Base-by-base conservation (phyloP, 495 filamentous ascomycete genomes). In the Emericellopsis terricola region DNA sequence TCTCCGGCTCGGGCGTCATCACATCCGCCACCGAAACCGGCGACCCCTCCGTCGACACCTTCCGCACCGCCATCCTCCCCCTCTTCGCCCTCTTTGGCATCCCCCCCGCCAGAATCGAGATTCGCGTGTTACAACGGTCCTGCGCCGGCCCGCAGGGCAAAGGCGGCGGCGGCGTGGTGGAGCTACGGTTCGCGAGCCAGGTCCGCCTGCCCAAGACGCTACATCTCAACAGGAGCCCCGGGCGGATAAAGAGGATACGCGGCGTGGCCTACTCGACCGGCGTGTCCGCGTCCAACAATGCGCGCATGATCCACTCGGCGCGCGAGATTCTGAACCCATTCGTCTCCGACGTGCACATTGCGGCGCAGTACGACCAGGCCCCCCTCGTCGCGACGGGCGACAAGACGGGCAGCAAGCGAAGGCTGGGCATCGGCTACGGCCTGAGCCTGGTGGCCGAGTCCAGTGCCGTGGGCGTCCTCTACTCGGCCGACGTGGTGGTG, bases 261-360 rank as follows among this genome's bases (percentile, higher is more conserved):
- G 89, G 89, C 31, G 86, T 96, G 2, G 87, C 87, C 15, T 94
- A 94, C 53, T 77, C 78, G 17, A 81, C 80, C 3, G 89, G 89
- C 17, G 82, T 94, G 1, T 75, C 78, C 7, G 87, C 75, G 0
- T 81, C 78, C 29, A 94, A 94, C 42, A 99, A 96, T 52, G 79
- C 81, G 32, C 68, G 89, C 33, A 89, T 92, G 82, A 99, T 96
- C 54, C 81, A 89, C 45, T 68, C 74, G 15, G 82, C 85, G 29
- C 65, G 89, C 45, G 85, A 81, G 11, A 67, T 96, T 27, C 64
- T 99, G 27, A 96, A 96, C 53, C 65, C 76, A 14, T 64, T 96
- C 34, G 68, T 78, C 11, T 69, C 73, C 2, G 91, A 99, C 50
- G 81, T 91, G 15, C 91, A 94, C 46, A 73, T 76, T 28, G 67